Conservation (phyloP, 306 rosid genomes). For the Lablab purpureus region DNA sequence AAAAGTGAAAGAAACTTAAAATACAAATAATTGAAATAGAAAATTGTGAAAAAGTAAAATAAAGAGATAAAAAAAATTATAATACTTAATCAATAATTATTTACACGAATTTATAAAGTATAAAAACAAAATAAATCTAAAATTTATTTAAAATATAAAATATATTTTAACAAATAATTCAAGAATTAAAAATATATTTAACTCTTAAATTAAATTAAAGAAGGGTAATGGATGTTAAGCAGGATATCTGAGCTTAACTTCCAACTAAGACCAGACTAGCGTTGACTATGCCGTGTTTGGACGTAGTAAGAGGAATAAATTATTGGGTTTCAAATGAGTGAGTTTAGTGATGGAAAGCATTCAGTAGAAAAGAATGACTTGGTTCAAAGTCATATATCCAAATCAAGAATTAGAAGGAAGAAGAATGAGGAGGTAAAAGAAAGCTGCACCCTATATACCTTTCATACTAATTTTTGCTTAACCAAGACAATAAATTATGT, state of each 20-base stretch:
- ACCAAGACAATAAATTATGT: not conserved
- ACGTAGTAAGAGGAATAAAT: not conserved
- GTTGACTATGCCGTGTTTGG: constrained; percentile 27
- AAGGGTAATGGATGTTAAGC: not conserved
- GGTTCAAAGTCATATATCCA: constrained; percentile 2
- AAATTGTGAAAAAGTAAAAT: no score
- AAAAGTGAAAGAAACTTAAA: no score
- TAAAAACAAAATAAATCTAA: no score
- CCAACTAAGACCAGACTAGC: not conserved
- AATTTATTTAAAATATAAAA: no score
- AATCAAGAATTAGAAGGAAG: not conserved
- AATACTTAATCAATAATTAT: no score
- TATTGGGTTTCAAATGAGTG: constrained; percentile 13
- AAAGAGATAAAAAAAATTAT: no score
- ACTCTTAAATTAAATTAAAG: no score
- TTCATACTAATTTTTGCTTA: constrained; percentile 26
- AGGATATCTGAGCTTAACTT: not conserved
- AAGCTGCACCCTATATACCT: constrained; percentile 37
- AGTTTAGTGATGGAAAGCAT: not conserved
- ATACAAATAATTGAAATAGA: no score
- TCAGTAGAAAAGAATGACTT: not conserved
- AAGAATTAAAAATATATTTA: no score
- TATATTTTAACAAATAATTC: no score
- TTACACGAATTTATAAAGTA: no score
- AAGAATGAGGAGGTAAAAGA: constrained; percentile 42